Base-by-base conservation (phyloP, 2,329 filamentous ascomycete species). In the Sporothrix humicola region DNA sequence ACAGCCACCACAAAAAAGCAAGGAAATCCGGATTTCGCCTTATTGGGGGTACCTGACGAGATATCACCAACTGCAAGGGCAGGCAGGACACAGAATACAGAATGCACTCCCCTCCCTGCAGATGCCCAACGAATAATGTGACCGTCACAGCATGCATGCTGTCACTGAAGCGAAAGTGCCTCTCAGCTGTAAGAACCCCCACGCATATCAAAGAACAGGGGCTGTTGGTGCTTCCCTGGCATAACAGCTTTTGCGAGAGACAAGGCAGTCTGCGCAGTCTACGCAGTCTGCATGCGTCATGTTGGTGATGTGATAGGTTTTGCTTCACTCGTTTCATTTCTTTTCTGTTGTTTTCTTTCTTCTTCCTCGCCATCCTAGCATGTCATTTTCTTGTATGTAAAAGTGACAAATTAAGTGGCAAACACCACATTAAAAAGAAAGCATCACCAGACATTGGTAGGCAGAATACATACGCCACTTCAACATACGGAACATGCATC, bases 131-230 rank as follows among this genome's bases (percentile, higher is more conserved):
- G 15, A 69, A 52, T 52, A 69, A 54, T 52, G 46, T 69, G 65
- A 69, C 65, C 15, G 17, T 23, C 13, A 69, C 23, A 26, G 13
- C 44, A 69, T 69, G 65, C 65, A 69, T 50, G 63, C 44, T 31
- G 5, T 7, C 13, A 44, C 20, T 26, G 1, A 68, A 15, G 10
- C 37, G 44, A 68, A 13, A 63, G 17, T 7, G 10, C 37, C 59
- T 63, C n/a, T 46, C 42, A 42, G 31, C 31, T 37, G 31, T 37
- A 3, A 37, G 7, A 20, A 56, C 59, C 63, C 63, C 63, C 63
- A 68, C 63, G 63, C 63, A 3, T 8, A 17, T 9, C 2, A 17
- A 37, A 15, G 26, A 17, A 26, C 56, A 59, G 13, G 23, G 12
- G 13, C 20, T 7, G 56, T 31, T 31, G 15, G 56, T 12, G 12